Conservation (phyloP, 2,329 filamentous ascomycete genomes). For the Fusarium sp. region DNA sequence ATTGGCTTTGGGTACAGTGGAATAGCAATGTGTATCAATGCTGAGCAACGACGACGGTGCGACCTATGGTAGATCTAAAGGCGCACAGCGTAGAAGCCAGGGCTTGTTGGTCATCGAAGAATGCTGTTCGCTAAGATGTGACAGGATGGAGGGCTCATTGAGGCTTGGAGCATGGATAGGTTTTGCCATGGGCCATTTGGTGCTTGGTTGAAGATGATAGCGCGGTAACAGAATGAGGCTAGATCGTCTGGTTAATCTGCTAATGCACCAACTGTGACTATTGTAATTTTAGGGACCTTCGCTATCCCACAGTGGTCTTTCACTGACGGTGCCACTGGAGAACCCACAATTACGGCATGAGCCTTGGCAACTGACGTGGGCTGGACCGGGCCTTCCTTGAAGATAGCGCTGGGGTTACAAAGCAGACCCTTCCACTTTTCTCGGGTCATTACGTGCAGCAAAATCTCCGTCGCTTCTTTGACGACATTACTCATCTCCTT, state of each 20-base stretch:
- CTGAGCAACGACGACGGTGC: slow-evolving; percentile 29
- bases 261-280: slow-evolving; percentile 18
- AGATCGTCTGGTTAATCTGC: rapidly evolving
- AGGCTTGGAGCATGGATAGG: slow-evolving; percentile 45
- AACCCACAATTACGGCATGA: slow-evolving; percentile 38
- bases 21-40: slow-evolving; percentile 32
- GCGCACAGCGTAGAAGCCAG: slow-evolving; percentile 36
- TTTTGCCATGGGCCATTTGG: slow-evolving; percentile 44
- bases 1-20: slow-evolving; percentile 10
- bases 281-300: slow-evolving; percentile 1
- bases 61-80: slow-evolving; percentile 27
- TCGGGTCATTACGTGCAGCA: slow-evolving; percentile 42
- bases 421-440: slow-evolving; percentile 34
- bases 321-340: slow-evolving; percentile 29
- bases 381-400: slow-evolving; percentile 12
- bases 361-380: slow-evolving; percentile 40
- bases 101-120: slow-evolving; percentile 38
- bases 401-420: slow-evolving; percentile 29
- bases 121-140: slow-evolving; percentile 34
- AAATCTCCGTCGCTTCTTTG: slow-evolving; percentile 39
- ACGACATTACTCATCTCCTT: slow-evolving; percentile 21
- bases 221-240: background rate
- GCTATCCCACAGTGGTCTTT: slow-evolving; percentile 27
- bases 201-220: slow-evolving; percentile 14
- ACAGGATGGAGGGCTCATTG: slow-evolving; percentile 45